Conservation (phyloP, 306 rosid species). For the Acacia confusa region DNA sequence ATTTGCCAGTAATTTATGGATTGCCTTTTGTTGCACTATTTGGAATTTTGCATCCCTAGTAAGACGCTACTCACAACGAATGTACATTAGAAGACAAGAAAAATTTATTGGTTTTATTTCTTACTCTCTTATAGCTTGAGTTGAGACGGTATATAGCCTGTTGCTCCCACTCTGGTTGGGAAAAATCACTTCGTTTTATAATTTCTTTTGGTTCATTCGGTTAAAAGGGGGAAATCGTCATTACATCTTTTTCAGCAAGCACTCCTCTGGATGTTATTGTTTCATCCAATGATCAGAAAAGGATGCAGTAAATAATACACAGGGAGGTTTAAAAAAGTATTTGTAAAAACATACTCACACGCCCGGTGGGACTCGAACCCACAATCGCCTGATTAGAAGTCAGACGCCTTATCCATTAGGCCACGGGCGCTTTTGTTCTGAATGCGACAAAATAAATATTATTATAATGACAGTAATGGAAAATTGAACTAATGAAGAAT, state of each 20-base stretch:
- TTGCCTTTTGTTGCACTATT: background rate
- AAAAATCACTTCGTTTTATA: background rate
- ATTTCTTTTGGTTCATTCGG: background rate
- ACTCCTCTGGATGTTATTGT: no score
- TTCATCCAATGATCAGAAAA: no score
- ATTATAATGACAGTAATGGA: no score
- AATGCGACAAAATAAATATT: no score
- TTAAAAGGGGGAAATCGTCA: background rate
- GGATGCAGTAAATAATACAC: no score
- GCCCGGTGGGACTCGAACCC: background rate
- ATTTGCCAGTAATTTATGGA: conserved; percentile 38
- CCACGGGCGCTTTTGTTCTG: background rate
- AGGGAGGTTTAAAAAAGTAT: background rate
- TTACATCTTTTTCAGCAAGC: background rate
- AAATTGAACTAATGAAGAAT: background rate
- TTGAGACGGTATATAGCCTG: background rate
- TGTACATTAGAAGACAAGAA: background rate
- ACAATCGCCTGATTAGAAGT: background rate
- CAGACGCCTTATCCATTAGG: background rate
- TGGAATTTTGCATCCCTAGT: background rate
- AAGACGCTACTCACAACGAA: background rate
- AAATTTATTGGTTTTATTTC: background rate
- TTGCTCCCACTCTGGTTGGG: background rate
- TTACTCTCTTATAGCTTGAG: background rate
- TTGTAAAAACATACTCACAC: background rate